phyloP scores from a whole-genome alignment of 2,329 filamentous ascomycete species.

The Xylaria sp. region DNA sequence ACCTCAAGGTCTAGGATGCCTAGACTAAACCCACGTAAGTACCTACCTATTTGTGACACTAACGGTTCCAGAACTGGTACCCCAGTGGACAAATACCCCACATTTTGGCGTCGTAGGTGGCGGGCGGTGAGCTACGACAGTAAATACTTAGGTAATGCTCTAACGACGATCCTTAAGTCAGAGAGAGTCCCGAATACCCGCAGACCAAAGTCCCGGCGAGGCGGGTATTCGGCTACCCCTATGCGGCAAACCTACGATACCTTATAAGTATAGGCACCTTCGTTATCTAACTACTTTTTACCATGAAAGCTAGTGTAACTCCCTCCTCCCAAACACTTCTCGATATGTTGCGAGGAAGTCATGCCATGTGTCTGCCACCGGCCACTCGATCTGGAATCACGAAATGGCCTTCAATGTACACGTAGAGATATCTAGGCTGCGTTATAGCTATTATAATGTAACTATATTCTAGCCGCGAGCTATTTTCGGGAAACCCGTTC shows the following conservation, averaged over 20 bases:
- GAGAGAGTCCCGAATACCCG: background rate
- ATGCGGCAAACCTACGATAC: background rate
- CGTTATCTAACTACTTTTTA: too few species aligned
- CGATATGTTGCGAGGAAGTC: too few species aligned
- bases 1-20: background rate
- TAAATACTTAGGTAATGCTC: conserved; percentile 8
- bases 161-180: background rate
- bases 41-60: background rate
- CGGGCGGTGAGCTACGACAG: background rate
- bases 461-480: background rate
- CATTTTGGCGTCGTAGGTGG: background rate
- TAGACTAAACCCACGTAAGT: background rate
- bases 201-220: too few species aligned
- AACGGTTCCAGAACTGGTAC: background rate
- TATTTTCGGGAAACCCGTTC: background rate
- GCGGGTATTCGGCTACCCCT: background rate
- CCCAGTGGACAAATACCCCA: background rate
- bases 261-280: too few species aligned
- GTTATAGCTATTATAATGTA: background rate
- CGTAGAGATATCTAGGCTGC: too few species aligned
- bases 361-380: too few species aligned
- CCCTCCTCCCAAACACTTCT: too few species aligned
- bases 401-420: too few species aligned
- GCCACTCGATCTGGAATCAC: too few species aligned
- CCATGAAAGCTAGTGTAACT: too few species aligned